Conservation (phyloP, 305 asterid genomes). For the Striga hermonthica region DNA sequence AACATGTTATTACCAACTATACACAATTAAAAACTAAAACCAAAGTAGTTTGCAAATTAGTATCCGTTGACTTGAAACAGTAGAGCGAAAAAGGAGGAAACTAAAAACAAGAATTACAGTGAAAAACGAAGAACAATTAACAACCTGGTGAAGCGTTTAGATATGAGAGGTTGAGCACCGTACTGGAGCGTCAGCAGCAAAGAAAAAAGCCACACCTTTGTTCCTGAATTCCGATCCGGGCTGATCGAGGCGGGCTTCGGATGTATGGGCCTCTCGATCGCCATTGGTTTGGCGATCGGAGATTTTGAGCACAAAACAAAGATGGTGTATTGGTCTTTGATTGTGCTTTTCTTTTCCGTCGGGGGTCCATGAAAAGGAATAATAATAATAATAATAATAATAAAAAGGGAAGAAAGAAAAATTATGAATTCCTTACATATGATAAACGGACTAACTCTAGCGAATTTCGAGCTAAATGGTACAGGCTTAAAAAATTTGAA, state of each 20-base stretch:
- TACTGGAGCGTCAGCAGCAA: conserved; percentile 76
- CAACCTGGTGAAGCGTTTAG: conserved; percentile 81
- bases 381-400: no score
- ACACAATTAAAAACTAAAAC: conserved; percentile 14
- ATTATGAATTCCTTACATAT: no score
- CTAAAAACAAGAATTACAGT: background rate
- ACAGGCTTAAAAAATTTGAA: no score
- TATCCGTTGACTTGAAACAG: conserved; percentile 5
- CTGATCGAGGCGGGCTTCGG: conserved; percentile 30
- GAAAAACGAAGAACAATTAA: background rate
- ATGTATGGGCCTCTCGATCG: conserved; percentile 39
- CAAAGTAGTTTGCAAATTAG: conserved; percentile 15
- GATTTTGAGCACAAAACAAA: conserved; percentile 17
- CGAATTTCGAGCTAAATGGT: no score
- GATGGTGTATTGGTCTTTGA: background rate
- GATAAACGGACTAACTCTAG: no score
- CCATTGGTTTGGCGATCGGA: conserved; percentile 48
- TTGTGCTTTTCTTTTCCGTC: conserved; percentile 8
- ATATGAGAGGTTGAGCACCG: conserved; percentile 91
- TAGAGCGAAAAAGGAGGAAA: background rate
- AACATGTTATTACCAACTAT: background rate
- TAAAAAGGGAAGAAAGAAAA: no score
- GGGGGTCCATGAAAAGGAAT: no score
- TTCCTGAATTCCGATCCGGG: conserved; percentile 35
- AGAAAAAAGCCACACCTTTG: conserved; percentile 77